Evolutionary conservation across 495 filamentous ascomycete genomes (phyloP).

Genomic region (Hypoxylon cercidicola): DNA sequence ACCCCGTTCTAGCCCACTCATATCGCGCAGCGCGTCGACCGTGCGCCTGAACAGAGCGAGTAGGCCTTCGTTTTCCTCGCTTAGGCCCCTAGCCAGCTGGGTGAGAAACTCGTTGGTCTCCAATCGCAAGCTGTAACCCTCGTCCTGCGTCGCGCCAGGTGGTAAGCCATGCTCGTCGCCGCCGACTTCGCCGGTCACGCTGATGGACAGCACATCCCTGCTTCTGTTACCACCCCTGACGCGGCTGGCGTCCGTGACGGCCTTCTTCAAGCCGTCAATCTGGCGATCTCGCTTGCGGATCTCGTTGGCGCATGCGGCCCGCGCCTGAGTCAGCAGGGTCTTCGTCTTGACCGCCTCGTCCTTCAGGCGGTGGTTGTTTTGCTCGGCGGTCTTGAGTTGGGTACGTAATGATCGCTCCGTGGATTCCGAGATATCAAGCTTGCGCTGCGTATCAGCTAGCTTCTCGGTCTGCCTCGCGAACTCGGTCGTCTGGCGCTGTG

Average conservation of each 20-base stretch:
- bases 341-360: conserved; percentile 85
- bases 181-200: conserved; percentile 60
- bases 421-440: conserved; percentile 77
- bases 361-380: conserved; percentile 72
- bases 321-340: conserved; percentile 78
- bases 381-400: conserved; percentile 77
- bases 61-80: conserved; percentile 92
- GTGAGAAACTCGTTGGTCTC: conserved; percentile 96
- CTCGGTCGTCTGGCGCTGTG: conserved; percentile 73
- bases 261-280: conserved; percentile 86
- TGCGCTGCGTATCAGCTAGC: conserved; percentile 75
- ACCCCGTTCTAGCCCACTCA: conserved; percentile 76
- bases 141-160: conserved; percentile 62
- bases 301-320: conserved; percentile 89
- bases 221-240: conserved; percentile 59
- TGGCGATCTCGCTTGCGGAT: conserved; percentile 90
- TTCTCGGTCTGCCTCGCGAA: conserved; percentile 71
- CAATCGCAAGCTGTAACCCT: conserved; percentile 77
- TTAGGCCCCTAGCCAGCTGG: conserved; percentile 83
- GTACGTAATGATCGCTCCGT: conserved; percentile 74
- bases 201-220: conserved; percentile 64
- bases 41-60: conserved; percentile 77
- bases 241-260: conserved; percentile 64
- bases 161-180: conserved; percentile 49
- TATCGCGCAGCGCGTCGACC: conserved; percentile 74